Evolutionary conservation across 225 moss, liverwort and hornwort genomes (phyloP).

Genomic region (Climacium dendroides): DNA sequence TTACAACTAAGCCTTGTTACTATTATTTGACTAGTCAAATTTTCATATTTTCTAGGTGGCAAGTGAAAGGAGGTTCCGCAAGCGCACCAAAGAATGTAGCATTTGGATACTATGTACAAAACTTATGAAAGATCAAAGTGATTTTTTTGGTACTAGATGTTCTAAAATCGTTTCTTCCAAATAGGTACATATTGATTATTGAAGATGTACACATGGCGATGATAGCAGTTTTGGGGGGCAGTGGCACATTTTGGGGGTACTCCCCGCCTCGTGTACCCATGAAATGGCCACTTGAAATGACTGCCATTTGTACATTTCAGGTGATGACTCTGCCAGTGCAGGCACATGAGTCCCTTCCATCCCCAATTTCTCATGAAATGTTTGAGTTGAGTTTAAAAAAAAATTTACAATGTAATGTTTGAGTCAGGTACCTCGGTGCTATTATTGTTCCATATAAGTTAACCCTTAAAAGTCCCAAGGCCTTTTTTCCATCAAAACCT

Average conservation of each 20-base stretch:
- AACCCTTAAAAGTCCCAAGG: too few species aligned
- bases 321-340: neutral
- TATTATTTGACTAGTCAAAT: neutral
- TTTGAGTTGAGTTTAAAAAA: too few species aligned
- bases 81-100: accelerated
- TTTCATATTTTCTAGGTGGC: neutral
- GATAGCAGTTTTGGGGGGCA: neutral
- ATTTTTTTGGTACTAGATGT: neutral
- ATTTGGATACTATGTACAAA: accelerated
- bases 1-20: neutral
- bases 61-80: neutral
- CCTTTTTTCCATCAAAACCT: too few species aligned
- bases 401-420: too few species aligned
- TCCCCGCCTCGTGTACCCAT: neutral
- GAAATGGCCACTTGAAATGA: neutral
- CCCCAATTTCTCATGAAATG: neutral
- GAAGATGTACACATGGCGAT: neutral
- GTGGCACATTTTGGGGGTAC: accelerated
- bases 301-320: neutral
- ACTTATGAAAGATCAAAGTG: neutral
- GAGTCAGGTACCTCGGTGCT: too few species aligned
- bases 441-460: too few species aligned
- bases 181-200: neutral
- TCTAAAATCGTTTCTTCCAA: neutral
- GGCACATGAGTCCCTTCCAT: neutral